Conservation (phyloP, 108 stramenopile species). For the Cyclotella cryptica region DNA sequence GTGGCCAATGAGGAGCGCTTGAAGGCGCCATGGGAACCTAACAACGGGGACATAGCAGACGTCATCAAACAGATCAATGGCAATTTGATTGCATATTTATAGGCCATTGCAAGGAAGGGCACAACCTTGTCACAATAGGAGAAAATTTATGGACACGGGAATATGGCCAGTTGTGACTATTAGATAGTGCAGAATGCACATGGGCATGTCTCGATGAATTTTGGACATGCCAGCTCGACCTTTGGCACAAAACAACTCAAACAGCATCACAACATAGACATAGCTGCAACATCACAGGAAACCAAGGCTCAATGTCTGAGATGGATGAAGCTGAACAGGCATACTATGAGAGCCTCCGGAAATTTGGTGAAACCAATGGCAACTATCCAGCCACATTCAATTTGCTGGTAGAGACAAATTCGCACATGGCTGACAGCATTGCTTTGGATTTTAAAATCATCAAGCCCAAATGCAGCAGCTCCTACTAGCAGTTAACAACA, state of each 20-base stretch:
- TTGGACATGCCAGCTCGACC: not conserved
- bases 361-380: not conserved
- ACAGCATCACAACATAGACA: not conserved
- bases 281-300: slow-evolving; percentile 2
- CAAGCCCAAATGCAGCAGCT: not conserved
- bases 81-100: not conserved
- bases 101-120: not conserved
- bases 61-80: slow-evolving; percentile 11
- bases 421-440: not conserved
- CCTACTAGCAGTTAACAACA: no score
- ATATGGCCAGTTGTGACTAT: not conserved
- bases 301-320: not conserved
- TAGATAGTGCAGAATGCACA: not conserved
- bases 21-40: slow-evolving; percentile 3
- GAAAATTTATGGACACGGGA: not conserved
- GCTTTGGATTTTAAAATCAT: not conserved
- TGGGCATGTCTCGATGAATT: not conserved
- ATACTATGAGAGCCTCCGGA: not conserved
- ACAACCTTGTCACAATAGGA: not conserved
- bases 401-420: not conserved
- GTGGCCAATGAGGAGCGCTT: not conserved
- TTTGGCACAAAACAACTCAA: not conserved
- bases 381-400: not conserved
- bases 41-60: not conserved
- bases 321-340: not conserved